These are phyloP conservation scores for Sphagnum fallax DNA, from an alignment of 228 moss, liverwort and hornwort genomes.

Conservation along the genomic window DNA sequence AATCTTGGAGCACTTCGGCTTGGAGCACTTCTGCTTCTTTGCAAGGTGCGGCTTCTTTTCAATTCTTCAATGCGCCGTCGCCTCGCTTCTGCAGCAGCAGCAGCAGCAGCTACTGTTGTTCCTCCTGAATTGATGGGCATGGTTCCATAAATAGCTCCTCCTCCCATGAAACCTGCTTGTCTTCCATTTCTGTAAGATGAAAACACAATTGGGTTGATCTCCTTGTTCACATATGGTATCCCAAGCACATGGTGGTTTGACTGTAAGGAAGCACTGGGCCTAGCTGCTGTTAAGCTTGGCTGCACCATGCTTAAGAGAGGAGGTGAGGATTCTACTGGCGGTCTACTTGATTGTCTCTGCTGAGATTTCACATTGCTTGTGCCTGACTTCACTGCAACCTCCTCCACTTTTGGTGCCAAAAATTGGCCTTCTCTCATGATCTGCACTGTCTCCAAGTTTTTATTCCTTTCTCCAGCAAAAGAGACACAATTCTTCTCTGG, in stretches of 20 bases:
- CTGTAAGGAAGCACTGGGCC: constrained; percentile 9
- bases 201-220: constrained; percentile 17
- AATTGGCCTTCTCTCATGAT: no score
- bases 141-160: no score
- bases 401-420: background rate
- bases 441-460: no score
- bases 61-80: constrained; percentile 38
- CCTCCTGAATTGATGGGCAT: no score
- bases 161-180: constrained; percentile 38
- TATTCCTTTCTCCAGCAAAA: no score
- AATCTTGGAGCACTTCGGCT: no score
- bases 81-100: constrained; percentile 43
- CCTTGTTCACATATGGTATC: no score
- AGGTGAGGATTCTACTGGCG: background rate
- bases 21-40: constrained; percentile 6
- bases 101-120: background rate
- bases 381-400: background rate
- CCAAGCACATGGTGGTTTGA: no score
- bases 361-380: no score
- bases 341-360: no score
- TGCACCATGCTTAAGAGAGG: constrained; percentile 20
- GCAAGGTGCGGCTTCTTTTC: constrained; percentile 48
- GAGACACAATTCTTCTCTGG: no score
- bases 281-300: constrained; percentile 9
- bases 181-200: constrained; percentile 35